Evolutionary conservation across 768 basidiomycete species (phyloP), one percentile per base, ranked within the genome.

Genomic region (Mycena sanguinolenta): DNA sequence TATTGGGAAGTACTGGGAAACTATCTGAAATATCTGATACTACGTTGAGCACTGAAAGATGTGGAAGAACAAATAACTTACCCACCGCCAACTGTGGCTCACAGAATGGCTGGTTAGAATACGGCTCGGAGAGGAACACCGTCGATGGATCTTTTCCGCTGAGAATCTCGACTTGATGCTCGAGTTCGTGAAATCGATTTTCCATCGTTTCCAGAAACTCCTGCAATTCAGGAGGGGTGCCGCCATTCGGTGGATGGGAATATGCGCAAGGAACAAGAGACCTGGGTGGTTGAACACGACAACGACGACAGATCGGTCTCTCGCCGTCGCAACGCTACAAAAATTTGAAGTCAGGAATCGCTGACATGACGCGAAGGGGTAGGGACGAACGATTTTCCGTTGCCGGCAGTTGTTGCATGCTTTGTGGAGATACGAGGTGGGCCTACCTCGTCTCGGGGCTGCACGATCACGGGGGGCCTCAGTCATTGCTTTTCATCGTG

Each of bases 251-350:
- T 28, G 44, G 28, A 16, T 66, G 65, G 2, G 65, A 66, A 23
- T 66, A 66, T 25, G 50, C 25, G 36, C 65, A 66, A 9, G 57
- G 57, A 6, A 32, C 23, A 5, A 58, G 36, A 38, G 65, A 50
- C 36, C 65, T 50, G 19, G 57, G 65, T 3, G 65, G 65, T 9
- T 49, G 57, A 36, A 66, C 32, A 23, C 65, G 65, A 58, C 65
- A 66, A n/a, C 46, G 57, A 52, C 34, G 57, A 39, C 65, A 66
- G 6, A 59, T 25, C 2, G 65, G 65, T 25, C 65, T 58, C 27
- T 66, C 65, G 14, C 55, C 65, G 21, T 66, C 65, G 46, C 65
- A 66, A 34, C 65, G n/a, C 65, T 66, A 4, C 7, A 27, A 7
- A n/a, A 17, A 12, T 2, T 4, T 13, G 38, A 36, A 58, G 36